Evolutionary conservation across 768 basidiomycete species (phyloP).

Genomic region (Podaxis sp.): DNA sequence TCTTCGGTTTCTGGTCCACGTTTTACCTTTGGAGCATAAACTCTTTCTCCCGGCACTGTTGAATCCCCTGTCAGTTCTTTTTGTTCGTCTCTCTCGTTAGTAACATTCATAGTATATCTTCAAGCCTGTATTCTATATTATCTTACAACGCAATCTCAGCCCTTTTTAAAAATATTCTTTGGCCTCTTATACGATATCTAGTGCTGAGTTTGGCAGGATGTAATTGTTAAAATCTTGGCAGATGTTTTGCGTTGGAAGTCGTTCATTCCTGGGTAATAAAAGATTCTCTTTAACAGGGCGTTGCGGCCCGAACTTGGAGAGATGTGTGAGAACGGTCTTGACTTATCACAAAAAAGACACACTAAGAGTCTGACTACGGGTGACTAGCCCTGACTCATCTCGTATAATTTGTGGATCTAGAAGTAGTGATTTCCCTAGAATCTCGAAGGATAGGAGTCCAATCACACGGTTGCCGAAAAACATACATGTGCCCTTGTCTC

Average conservation of each 20-base stretch:
- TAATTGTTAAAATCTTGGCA: constrained; percentile 15
- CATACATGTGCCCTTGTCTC: background rate
- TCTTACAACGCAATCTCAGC: constrained; percentile 19
- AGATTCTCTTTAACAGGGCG: background rate
- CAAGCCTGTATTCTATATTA: constrained; percentile 15
- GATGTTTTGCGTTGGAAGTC: background rate
- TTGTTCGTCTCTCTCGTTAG: background rate
- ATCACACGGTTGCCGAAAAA: background rate
- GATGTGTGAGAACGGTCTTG: no score
- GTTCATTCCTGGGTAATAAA: background rate
- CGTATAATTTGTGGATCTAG: no score
- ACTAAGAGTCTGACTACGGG: no score
- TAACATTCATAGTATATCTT: constrained; percentile 11
- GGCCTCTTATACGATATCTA: constrained; percentile 16
- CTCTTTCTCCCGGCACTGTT: background rate
- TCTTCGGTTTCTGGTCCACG: background rate
- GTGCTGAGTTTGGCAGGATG: constrained; percentile 15
- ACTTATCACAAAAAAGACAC: no score
- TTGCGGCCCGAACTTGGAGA: background rate
- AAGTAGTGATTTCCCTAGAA: no score
- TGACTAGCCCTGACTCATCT: no score
- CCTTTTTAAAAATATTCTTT: constrained; percentile 6
- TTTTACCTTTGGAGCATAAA: constrained; percentile 5
- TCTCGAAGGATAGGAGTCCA: no score
- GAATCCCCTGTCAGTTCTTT: constrained; percentile 11